phyloP scores from a whole-genome alignment of 768 basidiomycete species.

The Termitomyces sp. region DNA sequence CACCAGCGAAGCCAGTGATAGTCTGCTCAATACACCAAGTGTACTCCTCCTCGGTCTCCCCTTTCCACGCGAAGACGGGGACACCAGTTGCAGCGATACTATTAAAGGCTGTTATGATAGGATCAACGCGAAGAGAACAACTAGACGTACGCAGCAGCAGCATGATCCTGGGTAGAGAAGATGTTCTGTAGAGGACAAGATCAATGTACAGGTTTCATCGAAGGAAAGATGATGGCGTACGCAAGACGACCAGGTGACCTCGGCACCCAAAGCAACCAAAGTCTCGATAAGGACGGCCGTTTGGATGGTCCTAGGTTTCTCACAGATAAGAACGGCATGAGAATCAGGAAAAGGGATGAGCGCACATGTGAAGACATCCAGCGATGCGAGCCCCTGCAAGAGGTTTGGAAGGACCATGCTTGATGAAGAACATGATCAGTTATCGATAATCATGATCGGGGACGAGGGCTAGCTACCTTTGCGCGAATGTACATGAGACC shows the following conservation, averaged over 20 bases:
- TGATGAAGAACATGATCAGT: conserved; percentile 20
- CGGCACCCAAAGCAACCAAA: conserved; percentile 89
- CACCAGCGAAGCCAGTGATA: conserved; percentile 79
- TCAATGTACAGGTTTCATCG: background rate
- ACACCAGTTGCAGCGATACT: conserved; percentile 98
- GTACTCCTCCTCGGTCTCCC: conserved; percentile 99
- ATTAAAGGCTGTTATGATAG: conserved; percentile 6
- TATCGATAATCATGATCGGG: conserved; percentile 10
- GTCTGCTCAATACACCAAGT: conserved; percentile 98
- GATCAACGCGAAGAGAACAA: background rate
- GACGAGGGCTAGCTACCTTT: conserved; percentile 54
- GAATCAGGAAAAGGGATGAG: background rate
- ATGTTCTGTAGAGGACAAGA: conserved; percentile 65
- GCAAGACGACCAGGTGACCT: conserved; percentile 98
- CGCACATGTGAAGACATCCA: conserved; percentile 96
- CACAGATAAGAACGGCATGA: conserved; percentile 4
- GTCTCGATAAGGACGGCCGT: conserved; percentile 99
- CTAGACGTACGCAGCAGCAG: conserved; percentile 82
- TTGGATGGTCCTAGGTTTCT: conserved; percentile 81
- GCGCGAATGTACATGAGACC: conserved; percentile 90
- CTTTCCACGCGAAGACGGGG: conserved; percentile 99
- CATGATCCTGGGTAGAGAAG: conserved; percentile 99
- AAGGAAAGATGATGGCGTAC: conserved; percentile 39
- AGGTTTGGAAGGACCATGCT: conserved; percentile 82
- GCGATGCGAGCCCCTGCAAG: conserved; percentile 94